Percentiles rank a stretch among this genome's conserved stretches.
Conservation (phyloP, 2,329 filamentous ascomycete genomes). For the Teratosphaeria pseudoeucalypti region DNA sequence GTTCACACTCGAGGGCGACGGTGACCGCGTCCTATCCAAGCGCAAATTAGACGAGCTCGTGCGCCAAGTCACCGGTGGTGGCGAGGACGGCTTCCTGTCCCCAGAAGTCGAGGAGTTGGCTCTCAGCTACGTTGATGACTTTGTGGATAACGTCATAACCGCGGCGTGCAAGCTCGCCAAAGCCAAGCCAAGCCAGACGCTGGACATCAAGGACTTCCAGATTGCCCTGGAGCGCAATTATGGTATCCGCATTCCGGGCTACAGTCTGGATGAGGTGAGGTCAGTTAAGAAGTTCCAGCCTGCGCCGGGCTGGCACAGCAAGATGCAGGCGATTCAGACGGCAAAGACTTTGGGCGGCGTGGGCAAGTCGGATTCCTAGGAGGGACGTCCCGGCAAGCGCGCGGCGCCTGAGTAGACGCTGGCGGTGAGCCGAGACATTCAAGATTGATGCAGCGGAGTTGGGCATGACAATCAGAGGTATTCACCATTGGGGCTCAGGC, state of each 20-base stretch:
- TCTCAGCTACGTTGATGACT: conserved; percentile 81
- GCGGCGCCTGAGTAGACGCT: not conserved
- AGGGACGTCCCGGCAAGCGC: not conserved
- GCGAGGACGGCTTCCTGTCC: conserved; percentile 59
- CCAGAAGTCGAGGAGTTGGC: conserved; percentile 96
- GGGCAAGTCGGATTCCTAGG: conserved; percentile 11
- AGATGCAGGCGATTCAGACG: conserved; percentile 93
- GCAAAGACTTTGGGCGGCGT: conserved; percentile 58
- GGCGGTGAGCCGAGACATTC: not conserved
- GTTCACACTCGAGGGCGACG: conserved; percentile 82
- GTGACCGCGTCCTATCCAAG: conserved; percentile 89
- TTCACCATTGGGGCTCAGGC: not conserved
- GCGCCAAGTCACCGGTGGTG: conserved; percentile 69
- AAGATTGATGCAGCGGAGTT: not conserved
- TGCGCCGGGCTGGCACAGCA: conserved; percentile 78
- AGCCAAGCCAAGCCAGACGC: conserved; percentile 76
- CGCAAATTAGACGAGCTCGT: conserved; percentile 95
- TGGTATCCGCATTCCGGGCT: conserved; percentile 76
- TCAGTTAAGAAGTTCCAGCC: conserved; percentile 92
- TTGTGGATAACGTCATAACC: conserved; percentile 83
- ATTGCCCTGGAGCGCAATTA: conserved; percentile 52
- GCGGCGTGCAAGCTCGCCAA: conserved; percentile 85
- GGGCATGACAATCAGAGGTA: not conserved
- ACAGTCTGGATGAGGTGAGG: conserved; percentile 85
- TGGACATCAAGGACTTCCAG: conserved; percentile 65